Percentiles rank a stretch among this genome's conserved stretches.
phyloP scores from a whole-genome alignment of 768 basidiomycete genomes.

The Pisolithus marmoratus region DNA sequence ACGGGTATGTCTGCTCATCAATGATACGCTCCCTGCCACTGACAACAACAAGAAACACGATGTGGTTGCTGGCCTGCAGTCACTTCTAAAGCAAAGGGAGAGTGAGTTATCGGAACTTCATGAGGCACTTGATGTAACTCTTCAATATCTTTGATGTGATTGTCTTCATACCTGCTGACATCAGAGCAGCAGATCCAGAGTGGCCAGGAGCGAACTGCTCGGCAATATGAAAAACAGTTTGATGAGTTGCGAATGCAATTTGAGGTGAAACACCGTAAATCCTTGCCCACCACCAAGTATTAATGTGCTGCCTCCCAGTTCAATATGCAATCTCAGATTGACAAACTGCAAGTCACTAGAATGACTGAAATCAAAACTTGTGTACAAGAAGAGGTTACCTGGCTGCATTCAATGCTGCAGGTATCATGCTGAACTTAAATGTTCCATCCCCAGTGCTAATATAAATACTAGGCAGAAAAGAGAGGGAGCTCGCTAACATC shows the following conservation, averaged over 20 bases:
- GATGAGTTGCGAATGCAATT: background rate
- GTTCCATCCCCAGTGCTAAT: background rate
- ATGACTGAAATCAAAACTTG: background rate
- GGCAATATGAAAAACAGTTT: background rate
- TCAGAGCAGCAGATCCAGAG: background rate
- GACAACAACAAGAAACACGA: background rate
- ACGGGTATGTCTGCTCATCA: background rate
- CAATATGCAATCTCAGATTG: no score
- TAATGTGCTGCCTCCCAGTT: background rate
- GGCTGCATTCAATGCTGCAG: background rate
- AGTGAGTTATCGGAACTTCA: no score
- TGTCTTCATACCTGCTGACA: no score
- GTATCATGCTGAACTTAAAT: background rate
- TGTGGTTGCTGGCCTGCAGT: background rate
- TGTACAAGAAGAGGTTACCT: background rate
- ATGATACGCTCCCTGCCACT: background rate
- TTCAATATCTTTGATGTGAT: no score
- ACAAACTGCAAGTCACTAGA: background rate
- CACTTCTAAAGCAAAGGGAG: no score
- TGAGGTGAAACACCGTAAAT: background rate
- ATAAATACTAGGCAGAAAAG: constrained; percentile 4
- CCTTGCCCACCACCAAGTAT: background rate
- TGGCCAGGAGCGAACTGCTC: background rate
- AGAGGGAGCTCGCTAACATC: constrained; percentile 6
- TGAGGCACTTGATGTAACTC: no score